These are phyloP conservation scores for Rhodomyrtus psidioides DNA, from an alignment of 441 rosid genomes.

Conservation along the genomic window DNA sequence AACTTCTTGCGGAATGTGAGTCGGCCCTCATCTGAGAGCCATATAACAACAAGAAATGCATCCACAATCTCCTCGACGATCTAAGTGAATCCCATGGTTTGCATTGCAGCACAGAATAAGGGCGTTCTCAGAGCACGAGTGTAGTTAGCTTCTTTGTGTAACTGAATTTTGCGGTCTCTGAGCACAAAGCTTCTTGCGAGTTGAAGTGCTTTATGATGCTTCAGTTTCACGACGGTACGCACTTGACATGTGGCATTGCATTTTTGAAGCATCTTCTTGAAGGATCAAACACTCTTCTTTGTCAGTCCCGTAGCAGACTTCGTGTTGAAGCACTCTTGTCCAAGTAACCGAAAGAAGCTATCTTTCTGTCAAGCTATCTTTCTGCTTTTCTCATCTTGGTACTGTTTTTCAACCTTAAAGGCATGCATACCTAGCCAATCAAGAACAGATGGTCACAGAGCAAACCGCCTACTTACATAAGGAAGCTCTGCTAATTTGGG, in stretches of 20 bases:
- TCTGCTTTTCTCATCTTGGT: no score
- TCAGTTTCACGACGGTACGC: not conserved
- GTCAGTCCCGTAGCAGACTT: not conserved
- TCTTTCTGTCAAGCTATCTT: no score
- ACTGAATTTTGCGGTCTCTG: no score
- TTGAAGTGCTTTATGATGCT: not conserved
- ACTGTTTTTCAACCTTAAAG: no score
- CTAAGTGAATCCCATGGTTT: not conserved
- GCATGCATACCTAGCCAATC: not conserved
- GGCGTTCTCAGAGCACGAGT: not conserved
- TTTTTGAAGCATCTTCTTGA: not conserved
- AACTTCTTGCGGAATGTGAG: rapidly evolving
- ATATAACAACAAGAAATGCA: not conserved
- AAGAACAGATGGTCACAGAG: not conserved
- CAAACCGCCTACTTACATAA: not conserved
- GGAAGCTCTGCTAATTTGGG: not conserved
- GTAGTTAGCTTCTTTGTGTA: not conserved
- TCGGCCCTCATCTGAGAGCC: not conserved
- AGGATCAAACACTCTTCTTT: not conserved
- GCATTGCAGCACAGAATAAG: not conserved
- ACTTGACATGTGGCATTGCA: not conserved
- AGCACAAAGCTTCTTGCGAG: no score
- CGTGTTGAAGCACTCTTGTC: not conserved
- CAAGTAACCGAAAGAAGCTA: not conserved
- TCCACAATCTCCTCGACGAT: not conserved